phyloP scores from a whole-genome alignment of 2,329 filamentous ascomycete genomes.

The Penicillium fuscoglaucum region DNA sequence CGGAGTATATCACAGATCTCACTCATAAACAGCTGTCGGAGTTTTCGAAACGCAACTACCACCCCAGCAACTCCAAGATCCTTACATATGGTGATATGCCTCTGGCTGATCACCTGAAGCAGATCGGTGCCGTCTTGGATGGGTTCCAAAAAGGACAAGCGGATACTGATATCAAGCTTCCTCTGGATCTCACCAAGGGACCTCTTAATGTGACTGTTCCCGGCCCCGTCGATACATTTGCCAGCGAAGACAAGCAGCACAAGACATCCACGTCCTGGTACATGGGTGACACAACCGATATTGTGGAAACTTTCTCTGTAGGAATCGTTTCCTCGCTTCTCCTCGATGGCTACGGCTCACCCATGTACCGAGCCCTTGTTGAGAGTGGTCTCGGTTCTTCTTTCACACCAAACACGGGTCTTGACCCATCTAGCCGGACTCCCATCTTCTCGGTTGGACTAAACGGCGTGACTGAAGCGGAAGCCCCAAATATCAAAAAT shows the following conservation, averaged over 20 bases:
- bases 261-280: conserved; percentile 96
- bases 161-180: conserved; percentile 72
- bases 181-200: conserved; percentile 68
- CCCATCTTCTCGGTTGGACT: conserved; percentile 89
- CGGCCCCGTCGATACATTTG: conserved; percentile 83
- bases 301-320: conserved; percentile 85
- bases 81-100: conserved; percentile 96
- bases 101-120: conserved; percentile 73
- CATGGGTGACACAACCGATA: conserved; percentile 76
- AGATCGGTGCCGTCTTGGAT: conserved; percentile 72
- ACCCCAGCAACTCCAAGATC: conserved; percentile 95
- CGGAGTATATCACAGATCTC: conserved; percentile 91
- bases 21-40: conserved; percentile 85
- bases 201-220: conserved; percentile 69
- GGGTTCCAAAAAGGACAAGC: conserved; percentile 69
- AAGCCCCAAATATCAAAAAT: conserved; percentile 74
- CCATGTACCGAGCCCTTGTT: conserved; percentile 83
- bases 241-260: conserved; percentile 80
- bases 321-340: conserved; percentile 79
- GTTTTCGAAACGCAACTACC: conserved; percentile 92
- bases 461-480: conserved; percentile 80
- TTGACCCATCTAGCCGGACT: conserved; percentile 73
- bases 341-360: conserved; percentile 93
- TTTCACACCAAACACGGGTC: conserved; percentile 92
- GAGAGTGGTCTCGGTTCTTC: conserved; percentile 88